A percentile compares a stretch with the other conserved stretches of the same genome.
Evolutionary conservation across 352 stramenopile species (phyloP).

Genomic region (Phytophthora syringae): DNA sequence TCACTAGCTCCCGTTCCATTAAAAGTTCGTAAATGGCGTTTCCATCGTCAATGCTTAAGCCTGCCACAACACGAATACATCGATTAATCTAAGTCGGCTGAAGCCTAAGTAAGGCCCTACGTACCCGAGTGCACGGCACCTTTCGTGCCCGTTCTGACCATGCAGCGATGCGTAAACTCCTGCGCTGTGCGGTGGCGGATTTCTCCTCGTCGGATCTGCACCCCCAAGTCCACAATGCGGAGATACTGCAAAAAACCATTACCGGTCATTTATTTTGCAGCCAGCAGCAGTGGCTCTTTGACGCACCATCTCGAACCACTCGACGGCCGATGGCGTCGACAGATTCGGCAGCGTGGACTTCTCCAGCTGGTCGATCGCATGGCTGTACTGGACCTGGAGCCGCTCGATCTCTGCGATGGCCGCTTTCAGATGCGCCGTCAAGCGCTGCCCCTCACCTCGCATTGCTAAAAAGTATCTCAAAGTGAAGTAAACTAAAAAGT

Average conservation of each 20-base stretch:
- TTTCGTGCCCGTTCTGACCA: constrained; percentile 71
- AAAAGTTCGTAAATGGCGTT: constrained; percentile 65
- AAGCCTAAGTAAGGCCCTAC: neutral
- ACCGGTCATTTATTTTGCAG: neutral
- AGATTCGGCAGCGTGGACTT: constrained; percentile 39
- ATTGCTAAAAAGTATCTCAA: neutral
- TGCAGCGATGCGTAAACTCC: constrained; percentile 47
- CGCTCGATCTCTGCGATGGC: constrained; percentile 60
- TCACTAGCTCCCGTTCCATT: constrained; percentile 44
- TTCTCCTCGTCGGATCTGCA: constrained; percentile 80
- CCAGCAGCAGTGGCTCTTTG: neutral
- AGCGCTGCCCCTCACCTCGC: constrained; percentile 36
- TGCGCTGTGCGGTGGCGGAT: constrained; percentile 57
- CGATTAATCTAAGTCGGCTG: neutral
- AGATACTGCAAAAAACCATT: constrained; percentile 50
- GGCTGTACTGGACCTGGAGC: constrained; percentile 38
- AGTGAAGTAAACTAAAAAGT: too few relatives aligned
- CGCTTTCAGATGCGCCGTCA: constrained; percentile 53
- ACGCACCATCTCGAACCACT: constrained; percentile 75
- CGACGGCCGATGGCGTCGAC: constrained; percentile 38
- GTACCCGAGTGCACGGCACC: constrained; percentile 62
- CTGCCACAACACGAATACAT: constrained; percentile 26
- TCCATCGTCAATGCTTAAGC: constrained; percentile 78
- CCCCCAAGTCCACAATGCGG: constrained; percentile 62
- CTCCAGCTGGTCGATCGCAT: constrained; percentile 60